Percentiles rank a stretch among this genome's conserved stretches.
phyloP scores from a whole-genome alignment of 2,329 filamentous ascomycete species.

The Botrytis byssoidea region DNA sequence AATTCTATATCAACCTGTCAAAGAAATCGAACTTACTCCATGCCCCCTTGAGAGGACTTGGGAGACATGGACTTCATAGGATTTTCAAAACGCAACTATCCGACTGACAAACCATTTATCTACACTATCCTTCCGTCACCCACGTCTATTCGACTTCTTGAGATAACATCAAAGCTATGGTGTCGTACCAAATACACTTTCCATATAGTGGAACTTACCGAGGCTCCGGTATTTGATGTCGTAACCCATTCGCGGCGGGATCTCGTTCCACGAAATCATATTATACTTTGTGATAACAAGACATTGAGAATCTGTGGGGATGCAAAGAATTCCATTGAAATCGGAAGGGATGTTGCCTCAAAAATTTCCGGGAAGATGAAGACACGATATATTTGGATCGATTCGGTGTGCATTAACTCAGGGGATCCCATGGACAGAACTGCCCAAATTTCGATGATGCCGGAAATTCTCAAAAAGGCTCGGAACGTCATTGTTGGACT shows the following conservation, averaged over 20 bases:
- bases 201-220: conserved; percentile 3
- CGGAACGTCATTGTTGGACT: conserved; percentile 23
- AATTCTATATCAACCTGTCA: neutral
- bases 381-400: conserved; percentile 22
- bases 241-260: conserved; percentile 11
- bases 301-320: neutral
- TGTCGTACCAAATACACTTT: conserved; percentile 7
- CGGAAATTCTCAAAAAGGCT: conserved; percentile 23
- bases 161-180: conserved; percentile 9
- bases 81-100: neutral
- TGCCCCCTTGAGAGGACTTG: neutral
- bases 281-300: neutral
- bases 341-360: neutral
- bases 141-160: conserved; percentile 14
- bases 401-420: conserved; percentile 25
- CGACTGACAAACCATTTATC: neutral
- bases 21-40: neutral
- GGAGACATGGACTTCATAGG: neutral
- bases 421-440: conserved; percentile 22
- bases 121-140: conserved; percentile 11
- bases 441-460: conserved; percentile 23
- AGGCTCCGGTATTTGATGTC: conserved; percentile 10
- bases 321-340: conserved; percentile 2
- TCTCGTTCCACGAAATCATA: conserved; percentile 10
- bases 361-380: neutral